These are phyloP conservation scores for Protomyces lactucae-debilis DNA, from an alignment of 1,139 yeast genomes.

Conservation along the genomic window DNA sequence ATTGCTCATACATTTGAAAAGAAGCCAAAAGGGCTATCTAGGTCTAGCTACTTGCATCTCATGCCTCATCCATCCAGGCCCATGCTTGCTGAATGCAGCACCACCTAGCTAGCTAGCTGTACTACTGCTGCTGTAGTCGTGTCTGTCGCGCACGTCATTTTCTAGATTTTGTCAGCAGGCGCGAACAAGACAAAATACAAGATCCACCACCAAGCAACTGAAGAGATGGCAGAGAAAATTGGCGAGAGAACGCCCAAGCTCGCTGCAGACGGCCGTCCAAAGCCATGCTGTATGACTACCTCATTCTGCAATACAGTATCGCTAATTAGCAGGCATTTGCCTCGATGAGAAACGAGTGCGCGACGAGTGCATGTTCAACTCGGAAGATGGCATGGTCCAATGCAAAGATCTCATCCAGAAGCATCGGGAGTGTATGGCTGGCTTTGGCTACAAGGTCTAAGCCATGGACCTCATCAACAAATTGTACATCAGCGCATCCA, in stretches of 20 bases:
- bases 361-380: slow-evolving; percentile 22
- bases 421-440: slow-evolving; percentile 25
- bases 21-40: no score
- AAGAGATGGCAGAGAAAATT: slow-evolving; percentile 13
- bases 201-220: neutral
- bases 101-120: no score
- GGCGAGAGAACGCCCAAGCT: slow-evolving; percentile 20
- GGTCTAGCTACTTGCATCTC: no score
- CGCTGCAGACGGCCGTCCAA: slow-evolving; percentile 25
- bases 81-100: no score
- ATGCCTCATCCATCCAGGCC: no score
- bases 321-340: slow-evolving; percentile 11
- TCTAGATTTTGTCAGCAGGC: neutral
- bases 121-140: no score
- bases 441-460: slow-evolving; percentile 25
- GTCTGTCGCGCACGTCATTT: no score
- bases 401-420: slow-evolving; percentile 19
- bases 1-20: no score
- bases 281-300: slow-evolving; percentile 6
- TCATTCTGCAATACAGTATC: neutral
- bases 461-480: neutral
- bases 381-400: slow-evolving; percentile 22
- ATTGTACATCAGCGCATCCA: neutral
- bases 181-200: neutral
- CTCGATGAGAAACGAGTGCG: slow-evolving; percentile 19